Evolutionary conservation across 2,329 filamentous ascomycete genomes (phyloP).

Genomic region (Thelonectria rubi): DNA sequence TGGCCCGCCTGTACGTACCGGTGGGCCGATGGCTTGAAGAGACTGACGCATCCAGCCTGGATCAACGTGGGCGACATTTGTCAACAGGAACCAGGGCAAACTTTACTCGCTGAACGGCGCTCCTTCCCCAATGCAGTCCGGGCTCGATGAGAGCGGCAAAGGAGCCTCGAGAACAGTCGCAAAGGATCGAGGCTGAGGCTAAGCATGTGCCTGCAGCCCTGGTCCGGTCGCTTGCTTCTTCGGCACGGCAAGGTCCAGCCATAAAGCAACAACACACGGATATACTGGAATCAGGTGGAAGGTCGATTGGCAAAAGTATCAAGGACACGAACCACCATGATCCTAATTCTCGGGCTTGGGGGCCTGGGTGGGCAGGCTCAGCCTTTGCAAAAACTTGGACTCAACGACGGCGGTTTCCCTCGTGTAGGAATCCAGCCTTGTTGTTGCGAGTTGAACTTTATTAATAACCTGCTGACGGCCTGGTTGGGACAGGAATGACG

Average conservation of each 20-base stretch:
- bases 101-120: slow-evolving; percentile 16
- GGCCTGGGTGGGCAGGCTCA: background rate
- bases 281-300: too few species aligned
- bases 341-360: too few species aligned
- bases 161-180: slow-evolving; percentile 3
- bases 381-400: slow-evolving; percentile 7
- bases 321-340: background rate
- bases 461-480: too few species aligned
- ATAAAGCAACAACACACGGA: slow-evolving; percentile 31
- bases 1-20: slow-evolving; percentile 18
- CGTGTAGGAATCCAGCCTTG: background rate
- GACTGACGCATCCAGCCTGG: slow-evolving; percentile 24
- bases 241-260: slow-evolving; percentile 37
- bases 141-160: slow-evolving; percentile 25
- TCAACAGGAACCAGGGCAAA: slow-evolving; percentile 31
- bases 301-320: too few species aligned
- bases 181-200: background rate
- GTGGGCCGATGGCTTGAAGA: slow-evolving; percentile 23
- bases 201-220: slow-evolving; percentile 19
- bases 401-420: slow-evolving; percentile 21
- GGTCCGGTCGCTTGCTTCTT: slow-evolving; percentile 31
- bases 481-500: background rate
- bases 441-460: too few species aligned
- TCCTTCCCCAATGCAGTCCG: slow-evolving; percentile 32
- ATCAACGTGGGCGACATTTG: slow-evolving; percentile 22